Evolutionary conservation across 2,329 filamentous ascomycete species (phyloP).

Genomic region (Xylariaceae sp.): DNA sequence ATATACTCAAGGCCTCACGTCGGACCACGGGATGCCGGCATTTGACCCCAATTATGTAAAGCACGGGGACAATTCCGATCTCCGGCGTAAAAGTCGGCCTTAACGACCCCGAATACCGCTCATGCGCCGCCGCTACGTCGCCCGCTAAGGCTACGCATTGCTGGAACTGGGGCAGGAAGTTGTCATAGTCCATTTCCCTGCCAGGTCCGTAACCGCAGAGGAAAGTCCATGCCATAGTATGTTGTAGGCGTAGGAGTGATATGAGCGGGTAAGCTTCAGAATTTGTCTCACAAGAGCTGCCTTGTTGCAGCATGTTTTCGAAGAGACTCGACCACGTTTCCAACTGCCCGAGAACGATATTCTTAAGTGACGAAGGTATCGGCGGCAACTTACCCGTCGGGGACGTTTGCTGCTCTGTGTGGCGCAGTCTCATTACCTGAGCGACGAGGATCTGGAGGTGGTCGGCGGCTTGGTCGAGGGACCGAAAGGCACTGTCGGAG

Average conservation of each 20-base stretch:
- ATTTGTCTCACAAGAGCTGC: constrained; percentile 17
- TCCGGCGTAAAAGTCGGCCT: constrained; percentile 45
- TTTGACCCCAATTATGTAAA: constrained; percentile 46
- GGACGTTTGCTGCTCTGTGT: constrained; percentile 34
- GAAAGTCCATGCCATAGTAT: constrained; percentile 39
- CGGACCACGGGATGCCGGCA: constrained; percentile 45
- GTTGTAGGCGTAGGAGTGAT: constrained; percentile 42
- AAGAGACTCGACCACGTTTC: constrained; percentile 40
- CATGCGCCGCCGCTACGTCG: constrained; percentile 33
- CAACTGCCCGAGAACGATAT: constrained; percentile 33
- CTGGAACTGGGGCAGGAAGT: constrained; percentile 41
- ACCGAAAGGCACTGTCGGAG: constrained; percentile 34
- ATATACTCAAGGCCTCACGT: constrained; percentile 40
- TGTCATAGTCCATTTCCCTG: constrained; percentile 42
- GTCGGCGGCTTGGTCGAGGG: constrained; percentile 44
- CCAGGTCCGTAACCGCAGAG: constrained; percentile 36
- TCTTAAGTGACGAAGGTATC: constrained; percentile 16
- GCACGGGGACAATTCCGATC: constrained; percentile 42
- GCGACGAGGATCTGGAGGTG: constrained; percentile 42
- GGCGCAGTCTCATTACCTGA: constrained; percentile 40
- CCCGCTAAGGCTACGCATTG: constrained; percentile 36
- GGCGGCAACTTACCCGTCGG: constrained; percentile 16
- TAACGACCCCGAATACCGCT: constrained; percentile 32
- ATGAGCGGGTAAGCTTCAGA: constrained; percentile 29
- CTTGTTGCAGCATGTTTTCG: constrained; percentile 35